Evolutionary conservation across 441 rosid species (phyloP), one percentile per base, ranked within the genome.

Genomic region (Erysimum cheiri): DNA sequence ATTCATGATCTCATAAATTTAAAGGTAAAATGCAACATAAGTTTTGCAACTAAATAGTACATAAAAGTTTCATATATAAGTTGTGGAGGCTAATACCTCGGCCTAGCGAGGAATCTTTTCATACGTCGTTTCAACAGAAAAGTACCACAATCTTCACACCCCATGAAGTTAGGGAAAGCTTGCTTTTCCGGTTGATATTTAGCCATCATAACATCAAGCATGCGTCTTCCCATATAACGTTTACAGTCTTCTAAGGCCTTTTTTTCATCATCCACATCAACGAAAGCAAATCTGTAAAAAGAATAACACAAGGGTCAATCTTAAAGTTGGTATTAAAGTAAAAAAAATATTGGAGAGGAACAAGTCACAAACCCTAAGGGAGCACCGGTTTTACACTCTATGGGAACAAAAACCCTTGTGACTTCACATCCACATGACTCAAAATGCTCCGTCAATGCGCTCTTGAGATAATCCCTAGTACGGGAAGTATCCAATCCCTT

Each of bases 231-330:
- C 4, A 91, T 50, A 29, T 82, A 72, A 41, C 78, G 57, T 2
- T 85, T 84, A 77, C 76, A 41, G 9, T 82, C 76, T 40, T 82
- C 85, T 13, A 87, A 57, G 15, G 91, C 95, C 47, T 81, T 83
- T 78, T 33, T 19, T 4, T 35, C 64, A 13, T 50, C 46, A 44
- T 40, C 33, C 59, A 88, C 89, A 68, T 83, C 87, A 62, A 88
- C 0, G 78, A 84, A 91, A 0, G 95, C 95, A 54, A 17, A 35
- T 5, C 44, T 56, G 61, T 35, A 56, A 15, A 33, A 17, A 15
- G 41, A 17, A 35, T 3, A 26, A 50, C 33, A 26, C 56, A 26
- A 6, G 36, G 36, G 36, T 49, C 14, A 49, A 24, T 49, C 55
- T 53, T 29, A 77, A 73, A 32, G 40, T 44, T 46, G 26, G 4